Evolutionary conservation across 805 yeast species (phyloP), one percentile per base, ranked within the genome.

Genomic region (Kluyveromyces starmeri): DNA sequence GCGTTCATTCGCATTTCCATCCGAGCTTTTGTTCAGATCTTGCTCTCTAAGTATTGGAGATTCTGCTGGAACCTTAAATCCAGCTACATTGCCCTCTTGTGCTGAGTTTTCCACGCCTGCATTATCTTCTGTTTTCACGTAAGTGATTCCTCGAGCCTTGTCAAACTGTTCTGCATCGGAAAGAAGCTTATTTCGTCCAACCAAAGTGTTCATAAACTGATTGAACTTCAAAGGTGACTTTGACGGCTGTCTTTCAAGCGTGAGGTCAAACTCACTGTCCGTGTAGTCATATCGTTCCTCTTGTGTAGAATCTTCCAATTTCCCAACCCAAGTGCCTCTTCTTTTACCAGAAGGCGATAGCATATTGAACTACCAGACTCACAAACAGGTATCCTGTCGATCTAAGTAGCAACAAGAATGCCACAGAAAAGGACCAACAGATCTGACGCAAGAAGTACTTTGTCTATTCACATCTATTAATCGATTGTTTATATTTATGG

Each of bases 201-300:
- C 33, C n/a, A 30, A 19, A 9, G 23, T 30, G 12, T 21, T 26
- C 33, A 30, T 30, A 13, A 30, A 30, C 20, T 30, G 26, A 20
- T 30, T 17, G 15, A 30, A 30, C 16, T 30, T 30, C 10, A 30
- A 18, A 2, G 33, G 33, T 3, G 25, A 30, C 8, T 11, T 16
- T 7, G 33, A 30, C 2, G 26, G 8, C 19, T 30, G 33, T 12
- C 22, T 30, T 7, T 30, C 33, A 15, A 30, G 9, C 12, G 33
- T 30, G 15, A 30, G 32, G 14, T 39, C 42, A 20, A 32, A 31
- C 14, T 36, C 43, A 20, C 39, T 40, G 38, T 42, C 43, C 10
- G 45, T 42, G 17, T 40, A 46, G 31, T 44, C 45, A 35, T 36
- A 46, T 29, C 34, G 34, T 28, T 46, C 45, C 18, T 45, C 46